phyloP scores from a whole-genome alignment of 2,329 filamentous ascomycete species.

The Aspergillus sp. region DNA sequence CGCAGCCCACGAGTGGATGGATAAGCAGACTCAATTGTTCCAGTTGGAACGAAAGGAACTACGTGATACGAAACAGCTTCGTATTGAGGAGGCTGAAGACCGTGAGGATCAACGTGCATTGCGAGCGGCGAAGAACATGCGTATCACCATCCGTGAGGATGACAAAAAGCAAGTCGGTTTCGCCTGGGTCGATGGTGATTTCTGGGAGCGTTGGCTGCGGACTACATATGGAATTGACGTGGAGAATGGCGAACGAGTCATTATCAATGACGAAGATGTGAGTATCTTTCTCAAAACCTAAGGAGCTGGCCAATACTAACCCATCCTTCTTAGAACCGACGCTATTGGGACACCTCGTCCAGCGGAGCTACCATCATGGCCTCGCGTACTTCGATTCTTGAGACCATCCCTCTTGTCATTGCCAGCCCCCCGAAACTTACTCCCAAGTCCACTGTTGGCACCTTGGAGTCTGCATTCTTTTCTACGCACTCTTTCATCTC shows the following conservation, averaged over 20 bases:
- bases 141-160: constrained; percentile 82
- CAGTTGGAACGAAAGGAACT: constrained; percentile 89
- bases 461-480: constrained; percentile 42
- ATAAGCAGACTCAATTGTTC: constrained; percentile 86
- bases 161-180: constrained; percentile 86
- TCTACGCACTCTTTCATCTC: constrained; percentile 36
- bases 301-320: not conserved
- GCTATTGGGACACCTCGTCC: constrained; percentile 89
- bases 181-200: constrained; percentile 93
- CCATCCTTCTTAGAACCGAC: constrained; percentile 58
- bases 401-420: constrained; percentile 58
- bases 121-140: constrained; percentile 79
- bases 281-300: constrained; percentile 39
- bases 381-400: constrained; percentile 82
- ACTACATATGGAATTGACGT: constrained; percentile 93
- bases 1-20: constrained; percentile 95
- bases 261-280: constrained; percentile 96
- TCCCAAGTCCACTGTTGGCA: constrained; percentile 44
- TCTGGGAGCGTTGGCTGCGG: constrained; percentile 95
- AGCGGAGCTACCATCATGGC: constrained; percentile 86
- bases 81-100: constrained; percentile 94
- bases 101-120: constrained; percentile 82
- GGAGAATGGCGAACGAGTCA: constrained; percentile 76
- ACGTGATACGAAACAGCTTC: constrained; percentile 86
- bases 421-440: constrained; percentile 42